phyloP scores from a whole-genome alignment of 345 rosid genomes.

The Hypericum perforatum region DNA sequence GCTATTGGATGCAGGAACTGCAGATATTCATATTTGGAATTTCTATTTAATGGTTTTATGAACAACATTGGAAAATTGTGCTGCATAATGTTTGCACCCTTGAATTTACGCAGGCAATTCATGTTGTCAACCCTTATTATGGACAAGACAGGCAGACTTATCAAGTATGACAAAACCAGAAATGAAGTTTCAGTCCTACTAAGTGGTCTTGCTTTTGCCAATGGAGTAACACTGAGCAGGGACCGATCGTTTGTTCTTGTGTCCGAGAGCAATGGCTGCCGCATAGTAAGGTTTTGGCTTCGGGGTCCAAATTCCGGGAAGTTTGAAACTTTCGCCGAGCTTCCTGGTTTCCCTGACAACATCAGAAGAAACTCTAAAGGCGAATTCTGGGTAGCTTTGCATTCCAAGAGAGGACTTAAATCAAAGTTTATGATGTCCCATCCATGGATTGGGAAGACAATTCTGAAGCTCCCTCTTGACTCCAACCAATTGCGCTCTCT shows the following conservation, averaged over 20 bases:
- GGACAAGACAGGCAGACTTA: slow-evolving; percentile 18
- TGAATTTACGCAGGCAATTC: slow-evolving; percentile 13
- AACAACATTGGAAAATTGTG: not conserved
- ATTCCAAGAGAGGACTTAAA: slow-evolving; percentile 34
- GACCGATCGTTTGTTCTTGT: slow-evolving; percentile 10
- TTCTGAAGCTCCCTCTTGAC: slow-evolving; percentile 34
- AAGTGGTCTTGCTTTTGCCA: slow-evolving; percentile 16
- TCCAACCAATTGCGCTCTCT: slow-evolving; percentile 24
- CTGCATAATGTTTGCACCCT: not conserved
- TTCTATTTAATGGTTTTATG: too few species aligned
- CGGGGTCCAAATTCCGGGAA: slow-evolving; percentile 8
- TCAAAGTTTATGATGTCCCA: slow-evolving; percentile 24
- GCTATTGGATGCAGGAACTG: too few species aligned
- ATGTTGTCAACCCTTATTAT: not conserved
- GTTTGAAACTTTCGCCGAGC: slow-evolving; percentile 12
- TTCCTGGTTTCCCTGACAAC: slow-evolving; percentile 22
- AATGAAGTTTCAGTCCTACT: slow-evolving; percentile 9
- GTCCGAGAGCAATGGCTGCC: slow-evolving; percentile 10
- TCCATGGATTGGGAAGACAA: slow-evolving; percentile 40
- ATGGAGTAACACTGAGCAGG: slow-evolving; percentile 21
- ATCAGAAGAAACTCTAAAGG: slow-evolving; percentile 18
- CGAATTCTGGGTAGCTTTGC: slow-evolving; percentile 27
- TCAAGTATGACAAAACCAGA: slow-evolving; percentile 16
- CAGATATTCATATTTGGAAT: too few species aligned
- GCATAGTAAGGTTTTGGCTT: slow-evolving; percentile 11